A percentile compares a stretch with the other conserved stretches of the same genome.
These are phyloP conservation scores for Elsinoe ampelina DNA, from an alignment of 2,329 filamentous ascomycete species.

Conservation along the genomic window DNA sequence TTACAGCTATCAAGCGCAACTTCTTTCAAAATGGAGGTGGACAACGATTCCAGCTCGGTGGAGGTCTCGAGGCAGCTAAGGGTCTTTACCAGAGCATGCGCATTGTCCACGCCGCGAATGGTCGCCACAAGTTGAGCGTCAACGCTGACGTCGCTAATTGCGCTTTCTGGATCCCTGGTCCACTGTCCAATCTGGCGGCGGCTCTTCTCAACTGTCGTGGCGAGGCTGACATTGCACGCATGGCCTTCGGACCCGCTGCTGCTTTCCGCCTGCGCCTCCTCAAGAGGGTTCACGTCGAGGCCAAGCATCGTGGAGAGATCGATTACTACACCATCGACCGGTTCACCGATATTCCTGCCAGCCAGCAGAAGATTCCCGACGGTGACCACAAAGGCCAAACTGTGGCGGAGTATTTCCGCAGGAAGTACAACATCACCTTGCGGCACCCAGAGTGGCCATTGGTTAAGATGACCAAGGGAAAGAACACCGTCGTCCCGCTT, in stretches of 20 bases:
- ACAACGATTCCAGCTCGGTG: conserved; percentile 46
- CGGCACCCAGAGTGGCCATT: conserved; percentile 44
- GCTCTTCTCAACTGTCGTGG: conserved; percentile 22
- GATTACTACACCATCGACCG: conserved; percentile 44
- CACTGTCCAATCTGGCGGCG: conserved; percentile 29
- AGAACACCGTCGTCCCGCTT: conserved; percentile 44
- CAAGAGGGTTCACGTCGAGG: conserved; percentile 33
- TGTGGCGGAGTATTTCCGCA: conserved; percentile 50
- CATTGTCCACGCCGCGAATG: conserved; percentile 52
- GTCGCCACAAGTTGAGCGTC: conserved; percentile 54
- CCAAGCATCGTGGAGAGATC: conserved; percentile 30
- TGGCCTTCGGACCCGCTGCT: background rate
- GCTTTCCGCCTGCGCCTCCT: conserved; percentile 34
- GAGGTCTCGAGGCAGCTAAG: conserved; percentile 68
- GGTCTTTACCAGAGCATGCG: conserved; percentile 83
- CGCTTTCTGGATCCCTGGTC: conserved; percentile 62
- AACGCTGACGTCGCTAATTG: conserved; percentile 91
- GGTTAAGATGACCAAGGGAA: conserved; percentile 47
- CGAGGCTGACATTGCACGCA: conserved; percentile 26
- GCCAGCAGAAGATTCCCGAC: conserved; percentile 35
- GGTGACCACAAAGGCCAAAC: conserved; percentile 37
- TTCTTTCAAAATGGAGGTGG: conserved; percentile 58
- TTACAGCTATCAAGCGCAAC: conserved; percentile 67
- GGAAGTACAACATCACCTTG: conserved; percentile 42
- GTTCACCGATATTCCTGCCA: conserved; percentile 36